Conservation (phyloP, 805 yeast species). For the Barnettozyma sp. region DNA sequence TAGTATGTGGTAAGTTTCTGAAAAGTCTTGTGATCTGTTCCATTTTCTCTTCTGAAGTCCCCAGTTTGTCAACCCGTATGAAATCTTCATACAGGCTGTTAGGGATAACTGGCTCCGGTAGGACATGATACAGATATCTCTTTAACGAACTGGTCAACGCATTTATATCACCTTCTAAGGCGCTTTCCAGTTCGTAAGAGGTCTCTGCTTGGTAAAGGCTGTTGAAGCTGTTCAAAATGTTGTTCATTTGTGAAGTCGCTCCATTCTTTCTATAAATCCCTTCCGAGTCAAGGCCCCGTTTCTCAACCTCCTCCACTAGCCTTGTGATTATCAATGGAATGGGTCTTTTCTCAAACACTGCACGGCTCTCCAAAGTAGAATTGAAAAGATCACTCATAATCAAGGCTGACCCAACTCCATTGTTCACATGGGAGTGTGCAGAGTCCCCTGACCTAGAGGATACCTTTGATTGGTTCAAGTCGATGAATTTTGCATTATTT, state of each 20-base stretch:
- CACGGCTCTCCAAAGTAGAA: constrained; percentile 56
- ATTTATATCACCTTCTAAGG: constrained; percentile 61
- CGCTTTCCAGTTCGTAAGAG: constrained; percentile 29
- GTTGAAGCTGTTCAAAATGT: constrained; percentile 27
- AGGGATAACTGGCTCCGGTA: constrained; percentile 82
- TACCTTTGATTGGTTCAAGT: constrained; percentile 5
- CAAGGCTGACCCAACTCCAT: background rate
- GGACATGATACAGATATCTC: constrained; percentile 65
- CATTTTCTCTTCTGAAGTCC: constrained; percentile 23
- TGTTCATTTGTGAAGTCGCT: constrained; percentile 30
- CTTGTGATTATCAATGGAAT: constrained; percentile 68
- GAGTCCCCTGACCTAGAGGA: constrained; percentile 9
- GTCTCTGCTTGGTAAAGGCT: constrained; percentile 25
- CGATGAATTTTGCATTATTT: constrained; percentile 18
- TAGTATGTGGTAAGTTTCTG: constrained; percentile 56
- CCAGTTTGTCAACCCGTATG: constrained; percentile 44
- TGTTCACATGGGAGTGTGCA: background rate
- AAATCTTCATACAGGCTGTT: constrained; percentile 59
- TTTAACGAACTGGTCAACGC: constrained; percentile 85
- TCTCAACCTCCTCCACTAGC: constrained; percentile 74
- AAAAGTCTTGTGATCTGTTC: constrained; percentile 41
- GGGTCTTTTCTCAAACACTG: constrained; percentile 49
- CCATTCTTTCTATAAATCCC: constrained; percentile 90
- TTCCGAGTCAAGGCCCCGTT: constrained; percentile 66
- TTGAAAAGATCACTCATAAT: constrained; percentile 24